phyloP scores from a whole-genome alignment of 139 green algal species.

The Tetraselmis chui region DNA sequence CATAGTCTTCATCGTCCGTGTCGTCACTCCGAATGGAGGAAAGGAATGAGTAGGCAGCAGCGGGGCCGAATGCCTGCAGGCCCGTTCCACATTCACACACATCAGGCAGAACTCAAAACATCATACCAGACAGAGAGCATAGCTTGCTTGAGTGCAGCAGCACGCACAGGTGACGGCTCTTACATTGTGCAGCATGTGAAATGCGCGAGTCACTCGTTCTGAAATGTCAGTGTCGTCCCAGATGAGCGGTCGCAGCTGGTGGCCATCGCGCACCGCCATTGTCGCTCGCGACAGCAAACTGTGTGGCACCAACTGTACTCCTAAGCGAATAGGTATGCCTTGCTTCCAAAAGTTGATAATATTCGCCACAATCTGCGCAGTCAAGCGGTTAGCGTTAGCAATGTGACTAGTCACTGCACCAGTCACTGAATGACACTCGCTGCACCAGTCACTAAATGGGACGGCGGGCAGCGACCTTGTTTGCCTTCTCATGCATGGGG shows the following conservation, averaged over 20 bases:
- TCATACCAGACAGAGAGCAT: too few species aligned
- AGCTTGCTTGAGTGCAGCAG: background rate
- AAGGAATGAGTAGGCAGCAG: background rate
- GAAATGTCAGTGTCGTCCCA: background rate
- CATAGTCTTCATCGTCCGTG: background rate
- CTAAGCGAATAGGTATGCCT: background rate
- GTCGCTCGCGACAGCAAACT: background rate
- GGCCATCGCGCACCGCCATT: background rate
- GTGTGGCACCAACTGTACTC: background rate
- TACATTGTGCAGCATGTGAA: background rate
- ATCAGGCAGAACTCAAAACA: too few species aligned
- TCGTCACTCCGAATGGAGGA: background rate
- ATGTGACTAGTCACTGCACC: too few species aligned
- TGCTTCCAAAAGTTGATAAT: background rate
- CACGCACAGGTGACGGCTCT: background rate
- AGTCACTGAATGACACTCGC: too few species aligned
- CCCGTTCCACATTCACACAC: too few species aligned
- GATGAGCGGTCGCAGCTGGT: background rate
- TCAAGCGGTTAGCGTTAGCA: too few species aligned
- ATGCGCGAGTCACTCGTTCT: background rate
- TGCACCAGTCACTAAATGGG: too few species aligned
- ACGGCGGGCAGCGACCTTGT: too few species aligned
- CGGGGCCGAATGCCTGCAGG: background rate
- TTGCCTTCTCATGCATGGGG: constrained; percentile 15
- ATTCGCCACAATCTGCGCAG: background rate